Evolutionary conservation across 2,329 filamentous ascomycete species (phyloP), one percentile per base, ranked within the genome.

Genomic region (Colletotrichum sp.): DNA sequence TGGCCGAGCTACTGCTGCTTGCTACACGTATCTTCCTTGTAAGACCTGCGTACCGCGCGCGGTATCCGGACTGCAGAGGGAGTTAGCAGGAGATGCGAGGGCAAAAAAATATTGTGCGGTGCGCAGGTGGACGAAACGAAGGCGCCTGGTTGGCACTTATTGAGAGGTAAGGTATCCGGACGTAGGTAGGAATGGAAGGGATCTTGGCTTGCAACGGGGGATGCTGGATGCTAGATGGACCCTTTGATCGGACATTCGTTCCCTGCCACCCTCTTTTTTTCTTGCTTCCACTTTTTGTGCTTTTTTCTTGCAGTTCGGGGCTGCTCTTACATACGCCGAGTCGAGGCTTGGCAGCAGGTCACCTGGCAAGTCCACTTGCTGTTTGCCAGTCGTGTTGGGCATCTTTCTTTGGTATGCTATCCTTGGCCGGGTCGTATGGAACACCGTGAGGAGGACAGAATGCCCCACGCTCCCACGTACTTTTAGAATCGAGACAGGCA

Each of bases 1-100:
- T 75, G 69, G 30, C 63, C n/a, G 63, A 68, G 69, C 69, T 67
- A 75, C 69, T 72, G 43, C 69, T 57, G 69, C 73, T 57, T 26
- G 63, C 55, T 55, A 63, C 63, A 63, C 71, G 66, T 67, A 63
- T 48, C 66, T 70, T 61, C 48, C 71, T 65, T 69, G 67, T 24
- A 48, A 55, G 24, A 64, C 24, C 28, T 64, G 65, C 18, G 39
- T 63, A 61, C 26, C 66, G 57, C 55, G 66, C 71, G 69, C 43
- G 43, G 43, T 12, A 48, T n/a, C 6, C 43, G 43, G n/a, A 52
- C 43, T 52, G 10, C 9, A 48, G 34, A 66, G 24, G n/a, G 39
- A 61, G 4, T 59, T 18, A 34, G 18, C 9, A 13, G n/a, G 60
- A 36, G 34, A 32, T 3, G 26, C 4, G 4, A 43, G 36, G 48